Evolutionary conservation across 2,329 filamentous ascomycete genomes (phyloP), one percentile per base, ranked within the genome.

Genomic region (Verticillium zaregamsianum): DNA sequence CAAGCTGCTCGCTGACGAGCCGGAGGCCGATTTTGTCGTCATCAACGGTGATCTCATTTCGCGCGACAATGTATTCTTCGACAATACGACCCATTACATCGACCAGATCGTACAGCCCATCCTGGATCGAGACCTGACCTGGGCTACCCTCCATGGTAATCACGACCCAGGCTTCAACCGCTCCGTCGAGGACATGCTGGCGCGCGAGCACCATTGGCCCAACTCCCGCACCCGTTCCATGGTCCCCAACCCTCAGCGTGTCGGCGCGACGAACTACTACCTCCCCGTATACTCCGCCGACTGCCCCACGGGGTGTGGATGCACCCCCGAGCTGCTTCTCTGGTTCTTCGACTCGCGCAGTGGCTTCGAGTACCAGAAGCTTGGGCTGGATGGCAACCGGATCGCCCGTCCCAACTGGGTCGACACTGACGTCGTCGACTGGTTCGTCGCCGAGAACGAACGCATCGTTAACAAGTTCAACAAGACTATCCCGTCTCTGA

Each of bases 261-360:
- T 73, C 0, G 80, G 81, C 0, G 68, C 77, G 0, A 78, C 80
- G 8, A 83, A 83, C 57, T 82, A 82, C 67, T 77, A 79, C 62
- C 69, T 83, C 0, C 77, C 79, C 0, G 77, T 83, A 0, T 80
- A 79, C 39, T 67, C 73, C 0, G 61, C 69, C 4, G 65, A 70
- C 6, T 81, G 79, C 63, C 57, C 39, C n/a, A 65, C 61, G 8
- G 61, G 67, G 3, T 61, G 63, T 14, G 61, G 62, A 3, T 81
- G 79, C 61, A 62, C 66, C 1, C 78, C 79, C 0, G 74, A 75
- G 56, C 65, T 82, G 35, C 68, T 92, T 0, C 76, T 92, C 1
- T 92, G 88, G 87, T 91, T 91, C 74, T 91, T 92, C 67, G 90
- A 92, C 68, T 84, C 80, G 61, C 79, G 83, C 17, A 87, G 88